These are phyloP conservation scores for Saururus chinensis DNA, from an alignment of 164 flowering plant species.

Conservation along the genomic window DNA sequence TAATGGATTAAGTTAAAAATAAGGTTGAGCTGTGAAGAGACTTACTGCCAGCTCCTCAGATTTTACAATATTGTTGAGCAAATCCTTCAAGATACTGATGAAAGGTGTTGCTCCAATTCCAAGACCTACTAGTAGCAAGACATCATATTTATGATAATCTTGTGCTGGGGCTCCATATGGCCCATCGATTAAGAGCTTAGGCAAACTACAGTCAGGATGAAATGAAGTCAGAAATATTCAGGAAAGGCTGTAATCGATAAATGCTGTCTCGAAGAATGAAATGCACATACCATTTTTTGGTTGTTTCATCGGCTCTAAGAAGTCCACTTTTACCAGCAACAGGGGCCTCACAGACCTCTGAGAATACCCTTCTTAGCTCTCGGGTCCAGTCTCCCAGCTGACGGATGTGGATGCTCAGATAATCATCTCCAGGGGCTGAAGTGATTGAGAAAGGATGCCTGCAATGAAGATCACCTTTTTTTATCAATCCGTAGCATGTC, in stretches of 20 bases:
- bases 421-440: slow-evolving; percentile 93
- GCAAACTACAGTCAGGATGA: slow-evolving; percentile 38
- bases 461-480: slow-evolving; percentile 3
- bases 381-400: slow-evolving; percentile 98
- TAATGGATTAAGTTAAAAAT: too few relatives aligned
- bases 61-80: slow-evolving; percentile 74
- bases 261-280: too few relatives aligned
- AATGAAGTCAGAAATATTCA: not conserved
- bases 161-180: slow-evolving; percentile 98
- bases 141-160: slow-evolving; percentile 82
- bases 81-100: slow-evolving; percentile 84
- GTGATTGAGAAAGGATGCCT: slow-evolving; percentile 99
- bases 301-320: slow-evolving; percentile 86
- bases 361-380: slow-evolving; percentile 78
- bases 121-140: slow-evolving; percentile 75
- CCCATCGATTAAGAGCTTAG: slow-evolving; percentile 83
- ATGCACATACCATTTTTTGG: slow-evolving; percentile 18
- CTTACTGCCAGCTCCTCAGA: slow-evolving; percentile 80
- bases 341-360: slow-evolving; percentile 80
- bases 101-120: slow-evolving; percentile 98
- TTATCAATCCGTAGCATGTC: not conserved
- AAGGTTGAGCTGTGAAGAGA: slow-evolving; percentile 65
- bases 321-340: slow-evolving; percentile 84
- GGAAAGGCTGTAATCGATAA: not conserved
- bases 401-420: slow-evolving; percentile 82